phyloP scores from a whole-genome alignment of 352 stramenopile genomes.

The Globisporangium mamillatum region DNA sequence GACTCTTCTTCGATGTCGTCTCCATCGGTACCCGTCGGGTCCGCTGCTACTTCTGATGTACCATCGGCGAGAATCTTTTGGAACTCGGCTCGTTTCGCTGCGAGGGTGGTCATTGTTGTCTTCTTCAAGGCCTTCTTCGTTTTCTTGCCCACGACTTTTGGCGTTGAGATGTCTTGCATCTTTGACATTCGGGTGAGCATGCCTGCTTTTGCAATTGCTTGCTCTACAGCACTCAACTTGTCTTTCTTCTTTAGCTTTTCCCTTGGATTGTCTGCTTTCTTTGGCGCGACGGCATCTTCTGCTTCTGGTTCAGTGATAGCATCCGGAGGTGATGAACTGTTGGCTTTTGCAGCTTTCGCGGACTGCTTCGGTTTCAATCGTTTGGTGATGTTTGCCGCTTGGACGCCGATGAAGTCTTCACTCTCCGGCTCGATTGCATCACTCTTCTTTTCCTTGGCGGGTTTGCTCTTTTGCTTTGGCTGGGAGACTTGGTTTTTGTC shows the following conservation, averaged over 20 bases:
- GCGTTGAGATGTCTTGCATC: slow-evolving; percentile 63
- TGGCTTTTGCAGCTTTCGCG: neutral
- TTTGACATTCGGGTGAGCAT: slow-evolving; percentile 44
- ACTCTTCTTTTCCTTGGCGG: neutral
- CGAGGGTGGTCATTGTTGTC: slow-evolving; percentile 25
- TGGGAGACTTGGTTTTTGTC: slow-evolving; percentile 3
- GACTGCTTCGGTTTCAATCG: slow-evolving; percentile 15
- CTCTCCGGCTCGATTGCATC: slow-evolving; percentile 6
- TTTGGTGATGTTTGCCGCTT: slow-evolving; percentile 18
- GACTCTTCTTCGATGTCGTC: slow-evolving; percentile 20
- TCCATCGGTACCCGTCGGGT: neutral
- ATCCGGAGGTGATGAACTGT: neutral
- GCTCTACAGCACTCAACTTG: slow-evolving; percentile 38
- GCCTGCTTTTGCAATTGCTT: slow-evolving; percentile 47
- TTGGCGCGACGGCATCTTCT: neutral
- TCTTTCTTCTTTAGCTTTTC: slow-evolving; percentile 21
- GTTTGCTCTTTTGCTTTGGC: neutral
- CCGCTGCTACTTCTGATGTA: slow-evolving; percentile 2
- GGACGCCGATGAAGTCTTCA: slow-evolving; percentile 14
- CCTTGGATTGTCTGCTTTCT: slow-evolving; percentile 12
- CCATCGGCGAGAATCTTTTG: slow-evolving; percentile 34
- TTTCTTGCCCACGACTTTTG: slow-evolving; percentile 63
- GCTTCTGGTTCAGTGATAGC: slow-evolving; percentile 7
- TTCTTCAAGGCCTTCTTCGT: slow-evolving; percentile 36
- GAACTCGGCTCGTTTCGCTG: slow-evolving; percentile 47